These are phyloP conservation scores for Fistulifera solaris DNA, from an alignment of 108 stramenopile species.

Conservation along the genomic window DNA sequence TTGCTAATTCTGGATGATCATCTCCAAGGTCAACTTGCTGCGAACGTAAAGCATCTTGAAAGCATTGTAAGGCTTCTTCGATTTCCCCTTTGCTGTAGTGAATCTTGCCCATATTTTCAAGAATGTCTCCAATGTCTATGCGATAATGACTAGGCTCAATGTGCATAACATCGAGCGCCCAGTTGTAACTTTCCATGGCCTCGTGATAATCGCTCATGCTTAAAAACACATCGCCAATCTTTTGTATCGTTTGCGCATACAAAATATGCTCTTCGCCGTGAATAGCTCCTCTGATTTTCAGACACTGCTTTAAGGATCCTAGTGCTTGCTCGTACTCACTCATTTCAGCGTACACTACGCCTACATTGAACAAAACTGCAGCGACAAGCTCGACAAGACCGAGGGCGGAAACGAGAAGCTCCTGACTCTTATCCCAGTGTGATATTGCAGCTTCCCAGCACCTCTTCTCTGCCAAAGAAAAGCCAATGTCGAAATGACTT, in stretches of 20 bases:
- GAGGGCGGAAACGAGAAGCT: constrained; percentile 34
- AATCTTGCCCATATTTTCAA: constrained; percentile 65
- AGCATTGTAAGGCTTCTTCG: constrained; percentile 51
- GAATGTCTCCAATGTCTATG: constrained; percentile 58
- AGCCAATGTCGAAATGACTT: constrained; percentile 59
- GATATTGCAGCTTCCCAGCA: constrained; percentile 61
- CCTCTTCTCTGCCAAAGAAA: constrained; percentile 57
- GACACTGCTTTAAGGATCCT: constrained; percentile 37
- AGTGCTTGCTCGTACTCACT: constrained; percentile 50
- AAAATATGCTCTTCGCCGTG: constrained; percentile 52
- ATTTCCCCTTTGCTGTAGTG: constrained; percentile 55
- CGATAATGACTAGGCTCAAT: constrained; percentile 34
- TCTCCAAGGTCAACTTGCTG: constrained; percentile 31
- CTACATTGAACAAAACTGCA: constrained; percentile 51
- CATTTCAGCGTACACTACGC: constrained; percentile 47
- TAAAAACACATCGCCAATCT: constrained; percentile 54
- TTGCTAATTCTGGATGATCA: constrained; percentile 7
- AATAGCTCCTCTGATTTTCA: constrained; percentile 38
- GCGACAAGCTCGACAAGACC: constrained; percentile 57
- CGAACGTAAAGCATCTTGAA: constrained; percentile 52
- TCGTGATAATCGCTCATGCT: constrained; percentile 56
- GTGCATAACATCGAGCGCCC: constrained; percentile 56
- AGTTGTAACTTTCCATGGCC: constrained; percentile 56
- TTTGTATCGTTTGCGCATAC: constrained; percentile 53
- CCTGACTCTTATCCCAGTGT: constrained; percentile 59